Evolutionary conservation across 306 rosid species (phyloP).

Genomic region (Castanospermum australe): DNA sequence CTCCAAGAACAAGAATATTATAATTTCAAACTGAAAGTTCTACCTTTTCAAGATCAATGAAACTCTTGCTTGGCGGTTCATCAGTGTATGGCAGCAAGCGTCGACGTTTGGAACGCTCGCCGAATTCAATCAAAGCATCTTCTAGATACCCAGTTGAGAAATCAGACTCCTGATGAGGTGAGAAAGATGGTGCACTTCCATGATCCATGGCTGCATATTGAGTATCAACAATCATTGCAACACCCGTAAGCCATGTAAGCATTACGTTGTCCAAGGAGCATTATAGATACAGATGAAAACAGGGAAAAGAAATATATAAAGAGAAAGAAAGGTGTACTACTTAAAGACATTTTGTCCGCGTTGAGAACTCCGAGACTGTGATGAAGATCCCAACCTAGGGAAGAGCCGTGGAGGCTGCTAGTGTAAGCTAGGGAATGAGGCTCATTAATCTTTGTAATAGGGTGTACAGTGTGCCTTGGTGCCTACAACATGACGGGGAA

Average conservation of each 20-base stretch:
- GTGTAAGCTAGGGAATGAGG: slow-evolving; percentile 62
- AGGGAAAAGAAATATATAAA: slow-evolving; percentile 18
- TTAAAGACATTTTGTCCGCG: slow-evolving; percentile 62
- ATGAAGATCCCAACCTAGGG: slow-evolving; percentile 68
- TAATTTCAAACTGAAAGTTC: neutral
- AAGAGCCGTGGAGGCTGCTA: slow-evolving; percentile 50
- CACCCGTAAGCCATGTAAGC: neutral
- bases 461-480: neutral
- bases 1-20: neutral
- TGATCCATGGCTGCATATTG: slow-evolving; percentile 59
- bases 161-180: slow-evolving; percentile 53
- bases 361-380: slow-evolving; percentile 68
- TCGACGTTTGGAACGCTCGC: slow-evolving; percentile 66
- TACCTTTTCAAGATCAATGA: slow-evolving; percentile 41
- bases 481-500: slow-evolving; percentile 32
- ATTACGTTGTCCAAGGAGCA: slow-evolving; percentile 14
- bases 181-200: slow-evolving; percentile 37
- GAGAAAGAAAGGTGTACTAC: slow-evolving; percentile 32
- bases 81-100: slow-evolving; percentile 50
- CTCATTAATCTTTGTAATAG: slow-evolving; percentile 48
- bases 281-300: neutral
- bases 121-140: slow-evolving; percentile 80
- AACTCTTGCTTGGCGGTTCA: slow-evolving; percentile 34
- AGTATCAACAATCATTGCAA: slow-evolving; percentile 31
- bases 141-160: slow-evolving; percentile 85